These are phyloP conservation scores for Globisporangium canariense DNA, from an alignment of 352 stramenopile genomes.

Conservation along the genomic window DNA sequence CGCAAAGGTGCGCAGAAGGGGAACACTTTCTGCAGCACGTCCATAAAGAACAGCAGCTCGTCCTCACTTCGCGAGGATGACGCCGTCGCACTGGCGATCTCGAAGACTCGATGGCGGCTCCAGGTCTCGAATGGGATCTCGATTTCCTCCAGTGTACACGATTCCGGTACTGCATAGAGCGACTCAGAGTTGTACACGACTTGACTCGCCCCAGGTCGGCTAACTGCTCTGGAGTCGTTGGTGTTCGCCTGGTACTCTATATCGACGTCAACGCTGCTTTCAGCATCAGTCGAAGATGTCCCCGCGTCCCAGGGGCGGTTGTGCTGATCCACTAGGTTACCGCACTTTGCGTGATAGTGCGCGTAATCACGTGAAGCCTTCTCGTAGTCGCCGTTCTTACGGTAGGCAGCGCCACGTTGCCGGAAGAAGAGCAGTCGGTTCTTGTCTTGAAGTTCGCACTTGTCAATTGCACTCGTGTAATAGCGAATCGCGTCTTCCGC, in stretches of 20 bases:
- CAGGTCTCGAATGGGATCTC: conserved; percentile 17
- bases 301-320: conserved; percentile 1
- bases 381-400: conserved; percentile 56
- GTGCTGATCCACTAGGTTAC: conserved; percentile 8
- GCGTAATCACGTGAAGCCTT: conserved; percentile 59
- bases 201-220: background rate
- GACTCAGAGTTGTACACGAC: conserved; percentile 16
- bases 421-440: conserved; percentile 36
- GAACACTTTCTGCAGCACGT: conserved; percentile 45
- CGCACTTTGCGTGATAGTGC: conserved; percentile 11
- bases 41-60: conserved; percentile 39
- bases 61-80: conserved; percentile 23
- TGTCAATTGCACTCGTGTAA: conserved; percentile 46
- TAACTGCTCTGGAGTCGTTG: background rate
- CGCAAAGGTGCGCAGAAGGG: conserved; percentile 33
- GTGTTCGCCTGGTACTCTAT: background rate
- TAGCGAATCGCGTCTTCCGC: conserved; percentile 38
- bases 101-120: conserved; percentile 24
- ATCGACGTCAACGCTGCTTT: background rate
- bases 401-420: conserved; percentile 51
- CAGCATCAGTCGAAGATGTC: background rate
- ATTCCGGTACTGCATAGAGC: conserved; percentile 13
- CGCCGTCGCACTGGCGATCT: conserved; percentile 19
- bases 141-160: background rate
- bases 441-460: conserved; percentile 13